These are phyloP conservation scores for Epicoccum sorghinum DNA, from an alignment of 2,329 filamentous ascomycete genomes.

Conservation along the genomic window DNA sequence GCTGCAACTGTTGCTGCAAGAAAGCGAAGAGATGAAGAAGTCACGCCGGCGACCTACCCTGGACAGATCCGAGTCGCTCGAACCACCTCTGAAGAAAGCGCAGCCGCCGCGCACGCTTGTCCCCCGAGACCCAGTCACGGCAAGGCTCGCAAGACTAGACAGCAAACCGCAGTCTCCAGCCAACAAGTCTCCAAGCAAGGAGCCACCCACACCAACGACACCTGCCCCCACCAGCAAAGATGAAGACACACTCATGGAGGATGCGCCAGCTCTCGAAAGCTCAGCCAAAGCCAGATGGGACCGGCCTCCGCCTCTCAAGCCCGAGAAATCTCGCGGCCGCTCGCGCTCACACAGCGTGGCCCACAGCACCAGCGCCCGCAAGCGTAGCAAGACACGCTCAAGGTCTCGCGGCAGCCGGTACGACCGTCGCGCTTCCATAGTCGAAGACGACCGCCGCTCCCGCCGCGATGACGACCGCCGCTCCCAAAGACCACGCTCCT, in stretches of 20 bases:
- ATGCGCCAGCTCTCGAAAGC: slow-evolving; percentile 28
- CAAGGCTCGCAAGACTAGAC: slow-evolving; percentile 39
- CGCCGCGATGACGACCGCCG: slow-evolving; percentile 35
- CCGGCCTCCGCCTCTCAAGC: slow-evolving; percentile 31
- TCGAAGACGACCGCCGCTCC: slow-evolving; percentile 32
- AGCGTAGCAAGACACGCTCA: slow-evolving; percentile 38
- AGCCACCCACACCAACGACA: slow-evolving; percentile 25
- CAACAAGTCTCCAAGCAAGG: slow-evolving; percentile 33
- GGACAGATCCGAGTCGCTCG: slow-evolving; percentile 47
- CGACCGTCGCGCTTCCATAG: slow-evolving; percentile 34
- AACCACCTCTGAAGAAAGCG: slow-evolving; percentile 47
- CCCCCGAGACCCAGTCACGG: slow-evolving; percentile 40
- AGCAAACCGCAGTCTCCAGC: slow-evolving; percentile 34
- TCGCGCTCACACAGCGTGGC: slow-evolving; percentile 42
- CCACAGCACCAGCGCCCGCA: slow-evolving; percentile 36
- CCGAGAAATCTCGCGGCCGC: slow-evolving; percentile 32
- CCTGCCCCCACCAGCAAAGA: slow-evolving; percentile 18
- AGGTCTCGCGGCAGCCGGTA: slow-evolving; percentile 41
- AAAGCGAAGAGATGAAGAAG: slow-evolving; percentile 48
- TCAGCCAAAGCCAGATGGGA: slow-evolving; percentile 35
- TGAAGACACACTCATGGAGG: slow-evolving; percentile 37
- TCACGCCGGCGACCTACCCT: slow-evolving; percentile 44
- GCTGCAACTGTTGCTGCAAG: slow-evolving; percentile 42
- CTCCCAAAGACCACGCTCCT: slow-evolving; percentile 34
- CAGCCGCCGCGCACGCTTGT: slow-evolving; percentile 45